Evolutionary conservation across 1,284 basidiomycete species (phyloP), one percentile per base, ranked within the genome.

Genomic region (Amylostereum chailletii): DNA sequence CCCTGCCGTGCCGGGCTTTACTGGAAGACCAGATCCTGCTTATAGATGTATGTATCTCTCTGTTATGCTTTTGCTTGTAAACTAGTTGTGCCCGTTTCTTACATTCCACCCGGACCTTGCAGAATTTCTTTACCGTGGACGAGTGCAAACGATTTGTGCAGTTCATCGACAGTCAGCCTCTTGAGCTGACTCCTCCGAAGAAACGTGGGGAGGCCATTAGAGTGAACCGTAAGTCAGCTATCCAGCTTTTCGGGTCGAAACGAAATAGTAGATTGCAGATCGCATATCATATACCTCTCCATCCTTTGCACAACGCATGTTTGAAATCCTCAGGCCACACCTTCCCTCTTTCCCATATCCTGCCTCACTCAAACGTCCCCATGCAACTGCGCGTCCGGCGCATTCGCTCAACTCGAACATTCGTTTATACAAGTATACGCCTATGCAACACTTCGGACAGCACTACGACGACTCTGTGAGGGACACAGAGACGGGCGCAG

Each of bases 181-280:
- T 90, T 42, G 78, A 81, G 53, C 74, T 86, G 2, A 85, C 83
- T 0, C 82, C 80, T 19, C 81, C 85, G 1, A 82, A 82, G 62
- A 88, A 85, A 65, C 71, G 72, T 50, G 87, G 86, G 3, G 86
- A 90, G 63, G 88, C 89, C 0, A 77, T 81, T 33, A 68, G 89
- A 46, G 77, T 86, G 9, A 90, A 88, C 62, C 72, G 86, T 86
- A 61, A 57, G 73, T 66, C 6, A 7, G n/a, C n/a, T n/a, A n/a
- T 40, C 19, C 19, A 19, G 19, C 29, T 27, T 5, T n/a, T n/a
- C 39, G 11, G 5, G 39, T 19, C 39, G 6, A 37, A 37, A n/a
- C 36, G 36, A 37, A 37, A 8, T 8, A 37, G 36, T n/a, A 8
- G 36, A 37, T 37, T 41, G 7, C 55, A 87, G 84, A 83, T 57